A percentile compares a stretch with the other conserved stretches of the same genome.
Evolutionary conservation across 495 filamentous ascomycete species (phyloP).

Genomic region (Geopyxis carbonaria): DNA sequence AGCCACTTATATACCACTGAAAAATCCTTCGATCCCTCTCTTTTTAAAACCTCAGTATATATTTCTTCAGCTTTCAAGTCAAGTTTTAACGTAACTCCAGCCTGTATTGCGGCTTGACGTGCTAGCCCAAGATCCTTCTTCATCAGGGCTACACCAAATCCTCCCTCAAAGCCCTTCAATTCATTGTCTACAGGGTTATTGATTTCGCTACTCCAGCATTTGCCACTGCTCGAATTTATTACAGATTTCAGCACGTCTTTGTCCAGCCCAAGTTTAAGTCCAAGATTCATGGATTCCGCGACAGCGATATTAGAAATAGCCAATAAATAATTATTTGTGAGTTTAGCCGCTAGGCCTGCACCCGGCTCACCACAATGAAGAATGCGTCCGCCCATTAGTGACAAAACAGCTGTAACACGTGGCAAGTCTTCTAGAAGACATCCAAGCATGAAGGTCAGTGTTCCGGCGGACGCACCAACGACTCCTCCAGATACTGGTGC

Average conservation of each 20-base stretch:
- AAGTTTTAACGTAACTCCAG: slow-evolving; percentile 46
- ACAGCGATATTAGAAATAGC: slow-evolving; percentile 87
- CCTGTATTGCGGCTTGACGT: slow-evolving; percentile 51
- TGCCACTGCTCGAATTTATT: slow-evolving; percentile 72
- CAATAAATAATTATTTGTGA: slow-evolving; percentile 87
- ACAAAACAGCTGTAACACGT: slow-evolving; percentile 43
- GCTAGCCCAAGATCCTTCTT: slow-evolving; percentile 66
- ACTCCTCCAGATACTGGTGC: slow-evolving; percentile 77
- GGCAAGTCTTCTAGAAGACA: slow-evolving; percentile 41
- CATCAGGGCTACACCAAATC: slow-evolving; percentile 72
- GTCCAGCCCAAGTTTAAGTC: slow-evolving; percentile 67
- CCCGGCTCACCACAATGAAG: slow-evolving; percentile 69
- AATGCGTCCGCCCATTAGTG: slow-evolving; percentile 65
- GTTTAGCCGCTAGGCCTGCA: slow-evolving; percentile 64
- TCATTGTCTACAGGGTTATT: slow-evolving; percentile 90
- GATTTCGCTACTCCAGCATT: slow-evolving; percentile 79
- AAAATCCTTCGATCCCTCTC: slow-evolving; percentile 53
- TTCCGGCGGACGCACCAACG: slow-evolving; percentile 59
- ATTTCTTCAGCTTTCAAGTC: slow-evolving; percentile 47
- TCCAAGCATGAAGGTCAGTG: slow-evolving; percentile 77
- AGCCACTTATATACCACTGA: slow-evolving; percentile 70
- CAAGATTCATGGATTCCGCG: slow-evolving; percentile 84
- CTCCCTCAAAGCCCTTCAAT: slow-evolving; percentile 55
- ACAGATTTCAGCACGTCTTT: slow-evolving; percentile 58
- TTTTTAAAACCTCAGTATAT: slow-evolving; percentile 44